phyloP scores from a whole-genome alignment of 2,329 filamentous ascomycete genomes.

The Paraphoma chrysanthemicola region DNA sequence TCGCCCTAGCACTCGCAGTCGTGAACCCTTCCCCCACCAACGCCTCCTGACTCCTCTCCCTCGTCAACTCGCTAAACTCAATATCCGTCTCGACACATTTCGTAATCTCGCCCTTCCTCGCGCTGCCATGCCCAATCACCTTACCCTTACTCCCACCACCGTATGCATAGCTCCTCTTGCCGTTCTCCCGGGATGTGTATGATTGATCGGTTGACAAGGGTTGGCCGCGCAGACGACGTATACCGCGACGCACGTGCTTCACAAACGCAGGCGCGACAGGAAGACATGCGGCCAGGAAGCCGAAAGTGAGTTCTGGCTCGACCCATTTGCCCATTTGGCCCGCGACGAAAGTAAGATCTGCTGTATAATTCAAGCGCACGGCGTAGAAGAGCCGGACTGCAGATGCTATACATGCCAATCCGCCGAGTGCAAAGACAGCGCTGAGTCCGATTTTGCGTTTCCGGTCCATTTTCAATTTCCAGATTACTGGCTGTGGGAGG shows the following conservation, averaged over 20 bases:
- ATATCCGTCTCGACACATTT: constrained; percentile 12
- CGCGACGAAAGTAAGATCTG: constrained; percentile 18
- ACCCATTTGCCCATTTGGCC: constrained; percentile 23
- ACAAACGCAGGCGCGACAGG: constrained; percentile 21
- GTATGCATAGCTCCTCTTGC: neutral
- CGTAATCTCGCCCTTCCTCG: constrained; percentile 3
- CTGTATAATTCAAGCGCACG: constrained; percentile 6
- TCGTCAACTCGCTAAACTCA: constrained; percentile 15
- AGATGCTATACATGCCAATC: neutral
- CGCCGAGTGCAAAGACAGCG: constrained; percentile 17
- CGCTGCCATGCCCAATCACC: neutral
- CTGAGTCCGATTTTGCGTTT: constrained; percentile 17
- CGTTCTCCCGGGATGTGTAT: neutral
- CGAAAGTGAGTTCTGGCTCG: constrained; percentile 19
- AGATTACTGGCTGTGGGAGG: constrained; percentile 26
- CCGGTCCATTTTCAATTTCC: constrained; percentile 14
- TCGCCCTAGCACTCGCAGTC: no score
- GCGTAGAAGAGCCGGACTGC: constrained; percentile 12
- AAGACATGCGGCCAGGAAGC: constrained; percentile 20
- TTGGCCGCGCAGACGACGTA: neutral
- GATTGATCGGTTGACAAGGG: constrained; percentile 4
- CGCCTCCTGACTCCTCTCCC: neutral
- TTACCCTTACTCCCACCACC: neutral
- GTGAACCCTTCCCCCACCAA: neutral
- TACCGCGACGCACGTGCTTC: constrained; percentile 10